A percentile compares a stretch with the other conserved stretches of the same genome.
Evolutionary conservation across 805 yeast species (phyloP).

Genomic region (Saturnispora hagleri): DNA sequence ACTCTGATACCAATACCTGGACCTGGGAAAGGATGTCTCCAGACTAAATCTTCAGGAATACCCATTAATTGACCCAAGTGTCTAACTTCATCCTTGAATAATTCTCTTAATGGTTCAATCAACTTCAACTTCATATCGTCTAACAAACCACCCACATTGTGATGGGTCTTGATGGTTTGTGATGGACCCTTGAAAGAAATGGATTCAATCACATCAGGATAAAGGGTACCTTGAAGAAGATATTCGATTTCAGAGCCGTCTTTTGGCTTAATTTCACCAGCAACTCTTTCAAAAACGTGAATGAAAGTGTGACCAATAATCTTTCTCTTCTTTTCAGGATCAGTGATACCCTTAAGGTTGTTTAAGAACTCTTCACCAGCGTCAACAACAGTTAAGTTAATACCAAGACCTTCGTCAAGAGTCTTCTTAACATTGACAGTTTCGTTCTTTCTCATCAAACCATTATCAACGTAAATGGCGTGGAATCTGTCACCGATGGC

Average conservation of each 20-base stretch:
- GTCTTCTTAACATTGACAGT: conserved; percentile 83
- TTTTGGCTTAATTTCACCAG: conserved; percentile 81
- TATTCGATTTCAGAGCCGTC: conserved; percentile 87
- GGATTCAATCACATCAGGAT: conserved; percentile 98
- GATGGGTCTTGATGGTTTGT: conserved; percentile 98
- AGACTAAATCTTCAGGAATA: conserved; percentile 91
- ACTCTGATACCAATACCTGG: conserved; percentile 99
- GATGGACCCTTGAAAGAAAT: conserved; percentile 99
- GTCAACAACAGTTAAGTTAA: conserved; percentile 88
- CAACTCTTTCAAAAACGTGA: conserved; percentile 93
- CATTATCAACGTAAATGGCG: conserved; percentile 95
- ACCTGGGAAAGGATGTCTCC: conserved; percentile 99
- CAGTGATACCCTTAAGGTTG: conserved; percentile 87
- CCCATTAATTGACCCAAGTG: conserved; percentile 90
- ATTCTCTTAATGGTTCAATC: conserved; percentile 96
- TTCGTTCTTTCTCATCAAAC: conserved; percentile 93
- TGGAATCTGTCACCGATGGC: conserved; percentile 99
- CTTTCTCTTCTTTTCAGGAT: conserved; percentile 98
- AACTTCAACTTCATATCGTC: conserved; percentile 98
- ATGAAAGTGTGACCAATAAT: conserved; percentile 97
- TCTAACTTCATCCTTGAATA: conserved; percentile 98
- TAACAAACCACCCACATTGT: conserved; percentile 95
- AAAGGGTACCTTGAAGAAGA: conserved; percentile 91
- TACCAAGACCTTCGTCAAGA: conserved; percentile 86
- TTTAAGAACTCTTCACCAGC: conserved; percentile 84